These are phyloP conservation scores for Symbiotaphrina buchneri DNA, from an alignment of 495 filamentous ascomycete genomes.

Conservation along the genomic window DNA sequence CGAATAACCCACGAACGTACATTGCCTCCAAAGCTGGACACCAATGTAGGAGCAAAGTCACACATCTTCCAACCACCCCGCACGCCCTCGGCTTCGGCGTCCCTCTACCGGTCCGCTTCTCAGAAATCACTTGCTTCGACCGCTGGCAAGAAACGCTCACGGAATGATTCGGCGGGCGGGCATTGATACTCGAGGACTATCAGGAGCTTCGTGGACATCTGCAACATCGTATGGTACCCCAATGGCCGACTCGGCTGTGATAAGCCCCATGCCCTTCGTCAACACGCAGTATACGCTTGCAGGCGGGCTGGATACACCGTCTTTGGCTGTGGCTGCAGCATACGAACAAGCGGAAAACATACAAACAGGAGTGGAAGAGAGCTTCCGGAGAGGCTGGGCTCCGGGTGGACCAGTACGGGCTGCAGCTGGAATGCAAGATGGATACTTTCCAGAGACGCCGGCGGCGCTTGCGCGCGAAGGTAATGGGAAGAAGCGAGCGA, in stretches of 20 bases:
- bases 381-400: constrained; percentile 26
- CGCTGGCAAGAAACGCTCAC: constrained; percentile 3
- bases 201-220: too few species aligned
- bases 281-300: constrained; percentile 34
- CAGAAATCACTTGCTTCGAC: constrained; percentile 9
- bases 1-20: too few species aligned
- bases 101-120: constrained; percentile 30
- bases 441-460: constrained; percentile 10
- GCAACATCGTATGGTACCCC: too few species aligned
- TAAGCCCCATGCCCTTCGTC: constrained; percentile 22
- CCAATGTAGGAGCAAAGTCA: constrained; percentile 23
- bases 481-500: constrained; percentile 14
- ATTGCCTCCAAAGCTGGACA: constrained; percentile 29
- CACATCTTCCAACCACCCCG: constrained; percentile 47
- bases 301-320: constrained; percentile 39
- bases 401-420: constrained; percentile 18
- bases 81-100: constrained; percentile 37
- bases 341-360: constrained; percentile 22
- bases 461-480: constrained; percentile 18
- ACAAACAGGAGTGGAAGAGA: too few species aligned
- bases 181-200: too few species aligned
- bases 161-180: too few species aligned
- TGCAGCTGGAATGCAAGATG: background rate
- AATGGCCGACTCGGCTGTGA: constrained; percentile 4
- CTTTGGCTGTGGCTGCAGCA: constrained; percentile 20